phyloP scores from a whole-genome alignment of 176 grass and related monocot genomes.

The maize (Zea mays) region Zm-B73-REFERENCE-NAM-5.0 NC_050105.1:129750501-129751000 shows the following conservation, averaged over 20 bases:
- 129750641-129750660: slow-evolving; percentile 92
- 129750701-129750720: slow-evolving; percentile 84
- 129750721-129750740: slow-evolving; percentile 19
- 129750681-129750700: slow-evolving; percentile 94
- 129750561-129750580: neutral
- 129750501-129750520: neutral
- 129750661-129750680: slow-evolving; percentile 95
- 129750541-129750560: slow-evolving; percentile 12
- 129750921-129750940: neutral
- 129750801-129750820: slow-evolving; percentile 74
- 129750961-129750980: neutral
- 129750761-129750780: slow-evolving; percentile 1
- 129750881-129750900: neutral
- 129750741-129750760: slow-evolving; percentile 22
- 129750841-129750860: slow-evolving; percentile 4
- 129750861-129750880: neutral
- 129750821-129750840: slow-evolving; percentile 38
- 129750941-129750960: slow-evolving; percentile 17
- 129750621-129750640: neutral
- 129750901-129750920: slow-evolving; percentile 5
- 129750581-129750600: neutral
- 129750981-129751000: neutral
- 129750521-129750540: slow-evolving; percentile 28
- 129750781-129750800: slow-evolving; percentile 84
- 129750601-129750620: neutral